Base-by-base conservation (phyloP, 106 monocot genomes). In the Triglochin maritima region DNA sequence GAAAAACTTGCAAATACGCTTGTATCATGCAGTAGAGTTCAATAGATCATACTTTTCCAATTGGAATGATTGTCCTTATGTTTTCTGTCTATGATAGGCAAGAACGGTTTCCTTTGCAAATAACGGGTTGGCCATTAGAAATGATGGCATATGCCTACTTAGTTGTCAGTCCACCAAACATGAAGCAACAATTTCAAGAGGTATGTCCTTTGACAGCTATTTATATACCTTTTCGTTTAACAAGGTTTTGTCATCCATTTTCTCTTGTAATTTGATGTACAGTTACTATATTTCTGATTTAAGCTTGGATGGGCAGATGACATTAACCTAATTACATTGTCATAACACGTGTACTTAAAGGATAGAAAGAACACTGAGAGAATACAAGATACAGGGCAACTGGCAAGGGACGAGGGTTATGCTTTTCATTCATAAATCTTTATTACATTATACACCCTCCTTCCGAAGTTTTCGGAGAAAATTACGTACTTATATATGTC, bases 101-200 rank as follows among this genome's bases (percentile, higher is more conserved):
- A 66, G 82, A 90, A 55, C 69, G 84, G 9, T 95, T 85, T 72
- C 94, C 94, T 71, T 68, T 95, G 73, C 89, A 81, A 78, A 80
- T 95, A 63, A 87, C 77, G 71, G 94, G 94, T 46, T 90, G 87
- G 90, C 71, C 94, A 12, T 14, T 78, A 63, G 87, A 95, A 72
- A 77, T 95, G 85, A 95, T 85, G 85, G 94, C 90, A 72, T 95
- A 90, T 80, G 87, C 94, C 42, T 87, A 85, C 73, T 85, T 95
- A 57, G 78, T 80, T 59, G 90, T 87, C 56, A 85, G 94, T 72
- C 87, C 90, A n/a, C 84, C 94, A 55, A 74, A 74, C 44, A 87
- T 87, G 94, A 79, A 61, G 50, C 70, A 41, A 47, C 75, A 56
- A 4, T 95, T 78, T 80, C 83, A 87, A 48, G 85, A 95, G 94